Evolutionary conservation across 768 basidiomycete genomes (phyloP).

Genomic region (Termitomyces sp.): DNA sequence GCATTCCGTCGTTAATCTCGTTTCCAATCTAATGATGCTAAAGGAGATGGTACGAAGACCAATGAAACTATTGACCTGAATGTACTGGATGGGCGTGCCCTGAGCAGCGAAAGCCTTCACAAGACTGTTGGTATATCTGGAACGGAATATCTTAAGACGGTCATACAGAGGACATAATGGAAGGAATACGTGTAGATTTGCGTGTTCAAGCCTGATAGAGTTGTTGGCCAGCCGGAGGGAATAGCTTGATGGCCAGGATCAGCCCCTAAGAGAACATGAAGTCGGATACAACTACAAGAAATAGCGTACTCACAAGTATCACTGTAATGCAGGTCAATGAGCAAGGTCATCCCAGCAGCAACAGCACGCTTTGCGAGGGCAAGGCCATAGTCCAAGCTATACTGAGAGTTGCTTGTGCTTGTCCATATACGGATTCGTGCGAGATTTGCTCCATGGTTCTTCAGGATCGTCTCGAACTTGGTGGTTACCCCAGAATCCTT

Average conservation of each 20-base stretch:
- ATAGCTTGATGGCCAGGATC: constrained; percentile 60
- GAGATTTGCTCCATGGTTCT: constrained; percentile 48
- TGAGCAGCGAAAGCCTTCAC: constrained; percentile 47
- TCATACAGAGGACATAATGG: neutral
- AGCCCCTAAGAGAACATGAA: constrained; percentile 38
- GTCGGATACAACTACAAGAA: neutral
- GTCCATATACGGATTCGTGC: constrained; percentile 63
- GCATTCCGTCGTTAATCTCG: constrained; percentile 60
- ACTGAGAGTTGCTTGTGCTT: constrained; percentile 42
- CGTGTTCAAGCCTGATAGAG: constrained; percentile 46
- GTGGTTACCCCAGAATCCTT: constrained; percentile 31
- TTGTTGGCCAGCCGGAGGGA: constrained; percentile 50
- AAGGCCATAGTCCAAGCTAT: constrained; percentile 47
- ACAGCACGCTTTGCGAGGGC: constrained; percentile 48
- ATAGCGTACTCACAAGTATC: constrained; percentile 44
- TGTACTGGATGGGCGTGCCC: constrained; percentile 48
- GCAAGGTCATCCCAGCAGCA: constrained; percentile 49
- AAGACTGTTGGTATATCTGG: constrained; percentile 46
- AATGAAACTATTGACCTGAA: constrained; percentile 29
- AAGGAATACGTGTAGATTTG: constrained; percentile 44
- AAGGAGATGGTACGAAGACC: neutral
- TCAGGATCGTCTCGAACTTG: constrained; percentile 49
- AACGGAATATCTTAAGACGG: neutral
- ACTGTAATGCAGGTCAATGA: constrained; percentile 58
- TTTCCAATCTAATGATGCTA: constrained; percentile 44